Conservation (phyloP, 2,329 filamentous ascomycete genomes). For the Alternaria consortialis region DNA sequence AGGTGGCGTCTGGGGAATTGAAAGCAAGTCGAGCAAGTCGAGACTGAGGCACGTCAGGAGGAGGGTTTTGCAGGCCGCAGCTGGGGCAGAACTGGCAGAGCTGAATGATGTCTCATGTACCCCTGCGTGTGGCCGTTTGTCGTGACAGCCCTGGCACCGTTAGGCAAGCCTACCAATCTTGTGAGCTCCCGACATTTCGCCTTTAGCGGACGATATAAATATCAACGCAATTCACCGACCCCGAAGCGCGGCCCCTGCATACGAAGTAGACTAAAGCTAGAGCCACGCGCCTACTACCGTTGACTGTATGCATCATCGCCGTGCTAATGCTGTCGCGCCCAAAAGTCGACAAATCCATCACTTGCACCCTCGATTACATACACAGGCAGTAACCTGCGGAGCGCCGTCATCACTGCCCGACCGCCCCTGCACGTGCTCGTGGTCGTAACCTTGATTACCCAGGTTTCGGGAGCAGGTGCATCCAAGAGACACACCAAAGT, state of each 20-base stretch:
- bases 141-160: slow-evolving; percentile 12
- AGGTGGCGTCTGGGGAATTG: not conserved
- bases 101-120: slow-evolving; percentile 18
- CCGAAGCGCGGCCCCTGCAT: slow-evolving; percentile 17
- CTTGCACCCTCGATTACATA: not conserved
- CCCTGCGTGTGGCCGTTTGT: slow-evolving; percentile 16
- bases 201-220: slow-evolving; percentile 17
- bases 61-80: slow-evolving; percentile 15
- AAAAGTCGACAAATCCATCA: not conserved
- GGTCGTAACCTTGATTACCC: not conserved
- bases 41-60: slow-evolving; percentile 15
- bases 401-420: slow-evolving; percentile 1
- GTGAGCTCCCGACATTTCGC: slow-evolving; percentile 17
- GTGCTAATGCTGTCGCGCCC: slow-evolving; percentile 6
- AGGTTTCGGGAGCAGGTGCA: not conserved
- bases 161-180: slow-evolving; percentile 12
- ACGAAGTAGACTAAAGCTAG: slow-evolving; percentile 18
- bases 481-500: not conserved
- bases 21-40: not conserved
- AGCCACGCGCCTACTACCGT: slow-evolving; percentile 17
- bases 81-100: slow-evolving; percentile 16
- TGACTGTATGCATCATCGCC: slow-evolving; percentile 17
- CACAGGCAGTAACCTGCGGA: not conserved
- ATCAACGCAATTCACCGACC: slow-evolving; percentile 11
- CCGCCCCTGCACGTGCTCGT: slow-evolving; percentile 1